Conservation (phyloP, 2,329 filamentous ascomycete species). For the Phialocephala subalpina region DNA sequence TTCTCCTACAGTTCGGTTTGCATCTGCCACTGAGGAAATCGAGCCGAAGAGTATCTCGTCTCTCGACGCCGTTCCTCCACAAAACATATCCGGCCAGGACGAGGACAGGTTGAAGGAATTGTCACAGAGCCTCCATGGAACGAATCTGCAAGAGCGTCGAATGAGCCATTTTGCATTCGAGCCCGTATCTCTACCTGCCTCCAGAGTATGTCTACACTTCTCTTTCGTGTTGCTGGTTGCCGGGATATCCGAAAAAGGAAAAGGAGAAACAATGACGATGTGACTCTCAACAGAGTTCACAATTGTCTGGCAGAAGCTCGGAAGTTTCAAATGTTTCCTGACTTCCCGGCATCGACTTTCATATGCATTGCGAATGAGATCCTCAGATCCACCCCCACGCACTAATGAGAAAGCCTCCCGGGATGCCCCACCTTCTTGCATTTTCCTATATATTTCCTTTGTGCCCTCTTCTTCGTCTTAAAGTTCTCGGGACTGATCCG, state of each 20-base stretch:
- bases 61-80: constrained; percentile 39
- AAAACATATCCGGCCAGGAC: constrained; percentile 29
- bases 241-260: constrained; percentile 18
- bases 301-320: constrained; percentile 17
- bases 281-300: neutral
- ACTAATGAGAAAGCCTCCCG: constrained; percentile 27
- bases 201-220: constrained; percentile 69
- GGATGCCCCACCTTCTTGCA: constrained; percentile 33
- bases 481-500: constrained; percentile 31
- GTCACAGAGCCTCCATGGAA: constrained; percentile 75
- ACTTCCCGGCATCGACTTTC: constrained; percentile 26
- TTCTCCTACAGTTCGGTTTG: constrained; percentile 71
- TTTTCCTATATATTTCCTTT: constrained; percentile 30
- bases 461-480: constrained; percentile 26
- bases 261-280: constrained; percentile 11
- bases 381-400: constrained; percentile 37
- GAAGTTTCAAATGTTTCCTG: constrained; percentile 21
- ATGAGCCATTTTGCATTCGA: constrained; percentile 91
- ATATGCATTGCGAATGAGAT: constrained; percentile 29
- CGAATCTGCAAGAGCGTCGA: constrained; percentile 81
- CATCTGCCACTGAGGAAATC: constrained; percentile 75
- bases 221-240: constrained; percentile 11
- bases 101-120: constrained; percentile 51
- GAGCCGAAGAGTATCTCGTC: constrained; percentile 52
- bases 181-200: constrained; percentile 85